A percentile compares a stretch with the other conserved stretches of the same genome.
Evolutionary conservation across 2,329 filamentous ascomycete species (phyloP).

Genomic region (Fusarium sarcochroum): DNA sequence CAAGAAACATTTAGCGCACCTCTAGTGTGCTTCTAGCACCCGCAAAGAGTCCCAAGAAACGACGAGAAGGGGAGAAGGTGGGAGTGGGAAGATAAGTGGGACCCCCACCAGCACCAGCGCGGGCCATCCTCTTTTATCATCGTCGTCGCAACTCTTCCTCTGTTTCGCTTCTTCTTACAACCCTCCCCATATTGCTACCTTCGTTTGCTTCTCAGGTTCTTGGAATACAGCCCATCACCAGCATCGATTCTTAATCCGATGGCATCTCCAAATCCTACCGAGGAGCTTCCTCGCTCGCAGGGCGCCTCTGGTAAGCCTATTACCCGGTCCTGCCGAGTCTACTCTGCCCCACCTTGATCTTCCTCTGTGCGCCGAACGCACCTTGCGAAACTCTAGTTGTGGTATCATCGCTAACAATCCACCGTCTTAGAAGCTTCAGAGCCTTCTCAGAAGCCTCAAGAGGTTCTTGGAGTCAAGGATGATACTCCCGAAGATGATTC

Average conservation of each 20-base stretch:
- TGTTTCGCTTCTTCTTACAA: conserved; percentile 42
- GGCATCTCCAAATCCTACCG: conserved; percentile 39
- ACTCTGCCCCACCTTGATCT: conserved; percentile 47
- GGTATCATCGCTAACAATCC: conserved; percentile 41
- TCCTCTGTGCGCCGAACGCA: conserved; percentile 20
- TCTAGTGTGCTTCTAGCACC: conserved; percentile 42
- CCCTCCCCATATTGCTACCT: conserved; percentile 33
- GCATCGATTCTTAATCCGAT: conserved; percentile 33
- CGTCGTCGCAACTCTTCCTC: conserved; percentile 46
- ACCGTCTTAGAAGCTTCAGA: conserved; percentile 29
- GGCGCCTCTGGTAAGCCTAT: conserved; percentile 46
- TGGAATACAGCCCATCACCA: conserved; percentile 27
- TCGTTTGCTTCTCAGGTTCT: conserved; percentile 28
- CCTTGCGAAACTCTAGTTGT: conserved; percentile 16
- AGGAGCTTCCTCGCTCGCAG: conserved; percentile 38
- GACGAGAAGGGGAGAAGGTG: conserved; percentile 26
- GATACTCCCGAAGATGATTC: conserved; percentile 49
- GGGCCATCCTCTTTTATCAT: conserved; percentile 48
- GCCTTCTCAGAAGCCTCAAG: conserved; percentile 17
- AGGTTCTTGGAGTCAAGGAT: conserved; percentile 20
- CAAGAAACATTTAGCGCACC: conserved; percentile 34
- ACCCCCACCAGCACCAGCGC: conserved; percentile 45
- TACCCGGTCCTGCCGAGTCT: conserved; percentile 46
- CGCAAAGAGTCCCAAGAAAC: conserved; percentile 26
- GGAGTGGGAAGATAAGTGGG: conserved; percentile 29